These are phyloP conservation scores for Botrytis pseudocinerea DNA, from an alignment of 2,329 filamentous ascomycete species.

Conservation along the genomic window DNA sequence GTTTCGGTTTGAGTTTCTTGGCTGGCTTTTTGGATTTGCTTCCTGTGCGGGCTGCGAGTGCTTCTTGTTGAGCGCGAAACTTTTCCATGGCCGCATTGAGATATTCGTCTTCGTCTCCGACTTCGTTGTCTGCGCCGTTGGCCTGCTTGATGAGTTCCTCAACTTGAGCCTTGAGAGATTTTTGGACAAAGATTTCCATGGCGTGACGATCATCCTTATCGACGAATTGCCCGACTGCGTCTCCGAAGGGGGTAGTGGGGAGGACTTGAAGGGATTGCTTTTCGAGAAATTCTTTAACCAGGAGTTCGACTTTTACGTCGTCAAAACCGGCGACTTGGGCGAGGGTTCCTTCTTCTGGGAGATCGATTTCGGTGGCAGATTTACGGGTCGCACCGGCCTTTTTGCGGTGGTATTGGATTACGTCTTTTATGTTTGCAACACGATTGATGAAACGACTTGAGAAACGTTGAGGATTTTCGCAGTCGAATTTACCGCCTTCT, in stretches of 20 bases:
- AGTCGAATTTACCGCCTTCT: constrained; percentile 81
- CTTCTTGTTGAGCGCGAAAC: constrained; percentile 69
- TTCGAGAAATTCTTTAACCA: constrained; percentile 84
- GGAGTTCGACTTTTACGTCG: constrained; percentile 79
- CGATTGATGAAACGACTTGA: constrained; percentile 88
- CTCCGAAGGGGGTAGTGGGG: constrained; percentile 87
- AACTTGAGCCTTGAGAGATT: constrained; percentile 69
- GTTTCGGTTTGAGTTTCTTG: constrained; percentile 61
- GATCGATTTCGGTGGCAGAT: constrained; percentile 48
- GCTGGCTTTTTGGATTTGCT: constrained; percentile 46
- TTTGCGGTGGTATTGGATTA: constrained; percentile 89
- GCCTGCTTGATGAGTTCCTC: constrained; percentile 58
- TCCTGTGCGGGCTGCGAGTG: constrained; percentile 64
- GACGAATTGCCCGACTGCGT: constrained; percentile 90
- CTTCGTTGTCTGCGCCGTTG: constrained; percentile 55
- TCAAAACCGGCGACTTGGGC: constrained; percentile 62
- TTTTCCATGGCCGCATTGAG: constrained; percentile 73
- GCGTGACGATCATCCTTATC: constrained; percentile 94
- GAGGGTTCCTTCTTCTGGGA: constrained; percentile 65
- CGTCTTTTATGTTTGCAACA: constrained; percentile 91
- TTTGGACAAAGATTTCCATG: constrained; percentile 77
- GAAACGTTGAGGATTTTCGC: constrained; percentile 94
- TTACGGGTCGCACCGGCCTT: constrained; percentile 61
- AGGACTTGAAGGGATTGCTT: constrained; percentile 84
- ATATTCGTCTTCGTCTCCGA: constrained; percentile 68